Base-by-base conservation (phyloP, 2,329 filamentous ascomycete genomes). In the Fusarium sp. region DNA sequence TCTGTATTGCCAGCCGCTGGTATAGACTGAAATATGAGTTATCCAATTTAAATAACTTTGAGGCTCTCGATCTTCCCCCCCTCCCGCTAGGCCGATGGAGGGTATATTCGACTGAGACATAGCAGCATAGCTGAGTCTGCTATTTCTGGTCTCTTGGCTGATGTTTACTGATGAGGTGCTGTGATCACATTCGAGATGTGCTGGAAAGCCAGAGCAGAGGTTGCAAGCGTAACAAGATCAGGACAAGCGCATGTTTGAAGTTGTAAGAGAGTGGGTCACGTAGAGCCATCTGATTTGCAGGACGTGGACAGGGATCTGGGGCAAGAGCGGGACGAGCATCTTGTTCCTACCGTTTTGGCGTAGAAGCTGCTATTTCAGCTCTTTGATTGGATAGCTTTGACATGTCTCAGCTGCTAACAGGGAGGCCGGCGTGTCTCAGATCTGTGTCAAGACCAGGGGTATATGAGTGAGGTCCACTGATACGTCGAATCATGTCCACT, bases 371-470 rank as follows among this genome's bases (percentile, higher is more conserved):
- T 20, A 29, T 43, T 47, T 6, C 16, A 29, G n/a, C 7, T 0
- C 29, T 66, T 5, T 56, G n/a, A 72, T 74, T 74, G 72, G 72
- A 3, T 16, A 16, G 8, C 3, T 18, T 5, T 11, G 33, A 15
- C 12, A 24, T 38, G 54, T 58, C 57, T 69, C 62, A 66, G 72
- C 65, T 26, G 42, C 38, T 47, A 56, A 37, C 64, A 72, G 50
- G 66, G 57, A 49, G 60, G 52, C 63, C 59, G 66, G 62, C 67
- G 64, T 72, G 81, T 83, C 79, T 83, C 81, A 81, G 79, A 81
- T 81, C 75, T 81, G 81, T 83, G 78, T 76, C 81, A 83, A 79
- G 73, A 74, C 63, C 58, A 60, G 69, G 71, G 58, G 44, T 21
- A 39, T 15, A 29, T 41, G 39, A 23, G 50, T 35, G 24, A 31